Evolutionary conservation across 2,329 filamentous ascomycete genomes (phyloP), one percentile per base, ranked within the genome.

Genomic region (Chaetomium sp.): DNA sequence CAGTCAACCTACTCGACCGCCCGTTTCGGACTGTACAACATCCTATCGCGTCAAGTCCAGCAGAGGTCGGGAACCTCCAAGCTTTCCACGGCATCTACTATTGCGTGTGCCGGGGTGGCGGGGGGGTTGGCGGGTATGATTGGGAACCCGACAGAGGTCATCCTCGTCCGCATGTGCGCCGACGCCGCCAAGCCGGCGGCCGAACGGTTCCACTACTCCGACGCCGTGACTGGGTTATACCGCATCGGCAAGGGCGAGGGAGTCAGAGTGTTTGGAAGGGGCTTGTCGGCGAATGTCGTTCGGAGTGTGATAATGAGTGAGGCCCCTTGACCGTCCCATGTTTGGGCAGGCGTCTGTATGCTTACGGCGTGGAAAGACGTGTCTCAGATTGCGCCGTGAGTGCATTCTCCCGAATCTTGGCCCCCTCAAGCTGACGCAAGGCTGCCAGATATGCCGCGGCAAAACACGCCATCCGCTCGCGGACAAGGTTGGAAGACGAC

Each of bases 1-100:
- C 68, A 70, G 29, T 68, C 69, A 19, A 70, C 68, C n/a, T 70
- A 70, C 45, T 70, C 69, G 4, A 70, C 69, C n/a, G 68, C 68
- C 21, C 66, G 69, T 10, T 69, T 70, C 53, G 69, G 69, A 9
- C 35, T 70, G 47, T 69, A 68, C 57, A 68, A 42, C 54, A 33
- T 67, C 45, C 63, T 69, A 2, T 68, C 66, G 13, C 62, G 60
- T 2, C 62, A 68, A 16, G 49, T 69, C 19, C 65, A 68, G 47
- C 61, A 65, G 27, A 53, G 59, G n/a, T 57, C 64, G 8, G 60
- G 63, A 33, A 49, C 47, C 10, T 29, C 64, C 23, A 68, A 67
- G 38, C 47, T 64, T 4, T 67, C 67, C 16, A 65, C 68, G 23
- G 42, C 64, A 2, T 58, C 65, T 7, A 69, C 69, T 10, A 54